Conservation (phyloP, 139 green algal genomes). For the Zygnema circumcarinatum region DNA sequence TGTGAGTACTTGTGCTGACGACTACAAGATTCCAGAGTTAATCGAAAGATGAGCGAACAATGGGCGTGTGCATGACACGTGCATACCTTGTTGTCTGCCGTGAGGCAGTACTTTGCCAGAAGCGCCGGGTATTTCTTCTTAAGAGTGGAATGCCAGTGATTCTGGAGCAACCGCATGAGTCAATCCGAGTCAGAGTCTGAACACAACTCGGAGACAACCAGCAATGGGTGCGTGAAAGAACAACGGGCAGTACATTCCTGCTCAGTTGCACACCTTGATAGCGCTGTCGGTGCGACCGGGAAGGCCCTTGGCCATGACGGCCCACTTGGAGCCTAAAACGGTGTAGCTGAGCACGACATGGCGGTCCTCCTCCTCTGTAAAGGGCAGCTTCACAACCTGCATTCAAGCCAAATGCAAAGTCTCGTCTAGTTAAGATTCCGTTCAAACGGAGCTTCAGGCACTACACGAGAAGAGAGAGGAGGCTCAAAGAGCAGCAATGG, state of each 20-base stretch:
- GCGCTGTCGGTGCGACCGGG: slow-evolving; percentile 66
- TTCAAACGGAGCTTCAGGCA: no score
- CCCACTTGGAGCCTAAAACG: slow-evolving; percentile 81
- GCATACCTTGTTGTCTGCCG: neutral
- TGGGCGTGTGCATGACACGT: neutral
- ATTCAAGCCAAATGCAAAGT: no score
- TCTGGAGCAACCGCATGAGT: no score
- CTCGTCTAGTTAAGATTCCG: no score
- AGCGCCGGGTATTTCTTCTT: slow-evolving; percentile 41
- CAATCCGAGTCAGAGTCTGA: no score
- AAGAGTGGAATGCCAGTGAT: slow-evolving; percentile 79
- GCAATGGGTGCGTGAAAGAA: neutral
- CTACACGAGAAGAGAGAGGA: no score
- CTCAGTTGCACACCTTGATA: slow-evolving; percentile 37
- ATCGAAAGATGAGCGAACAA: neutral
- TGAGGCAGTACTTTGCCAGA: neutral
- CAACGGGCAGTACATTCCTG: neutral
- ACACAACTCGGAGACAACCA: neutral
- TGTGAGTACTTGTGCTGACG: no score
- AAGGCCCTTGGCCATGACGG: slow-evolving; percentile 80
- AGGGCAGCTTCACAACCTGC: slow-evolving; percentile 75
- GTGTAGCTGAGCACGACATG: slow-evolving; percentile 60
- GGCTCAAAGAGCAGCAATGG: slow-evolving; percentile 82
- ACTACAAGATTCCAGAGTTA: neutral
- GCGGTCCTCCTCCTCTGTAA: slow-evolving; percentile 54